Evolutionary conservation across 2,329 filamentous ascomycete species (phyloP).

Genomic region (Aureobasidium sp.): DNA sequence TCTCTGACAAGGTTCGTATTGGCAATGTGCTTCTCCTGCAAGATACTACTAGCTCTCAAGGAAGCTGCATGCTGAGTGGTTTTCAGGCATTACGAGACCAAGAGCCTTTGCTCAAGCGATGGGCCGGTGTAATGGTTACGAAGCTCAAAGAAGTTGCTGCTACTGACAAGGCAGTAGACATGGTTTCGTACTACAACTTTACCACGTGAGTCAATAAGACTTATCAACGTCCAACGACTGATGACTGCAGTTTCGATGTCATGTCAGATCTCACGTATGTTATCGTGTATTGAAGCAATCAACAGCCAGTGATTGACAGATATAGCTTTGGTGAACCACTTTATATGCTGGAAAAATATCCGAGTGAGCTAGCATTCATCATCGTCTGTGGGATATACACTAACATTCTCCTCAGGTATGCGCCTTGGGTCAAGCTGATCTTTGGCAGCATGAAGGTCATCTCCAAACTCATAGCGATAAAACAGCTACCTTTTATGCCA

Average conservation of each 20-base stretch:
- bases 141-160: slow-evolving; percentile 34
- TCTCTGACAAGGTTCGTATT: slow-evolving; percentile 31
- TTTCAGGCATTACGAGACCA: slow-evolving; percentile 31
- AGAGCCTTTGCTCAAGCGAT: slow-evolving; percentile 31
- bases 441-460: slow-evolving; percentile 13
- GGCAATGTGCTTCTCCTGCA: not conserved
- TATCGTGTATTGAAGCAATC: not conserved
- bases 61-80: not conserved
- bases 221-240: not conserved
- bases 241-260: slow-evolving; percentile 16
- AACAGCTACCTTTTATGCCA: slow-evolving; percentile 1
- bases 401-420: not conserved
- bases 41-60: not conserved
- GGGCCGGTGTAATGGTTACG: slow-evolving; percentile 32
- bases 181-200: slow-evolving; percentile 29
- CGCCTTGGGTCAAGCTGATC: slow-evolving; percentile 14
- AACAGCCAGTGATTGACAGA: not conserved
- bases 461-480: not conserved
- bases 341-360: slow-evolving; percentile 21
- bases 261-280: slow-evolving; percentile 18
- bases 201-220: slow-evolving; percentile 4
- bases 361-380: not conserved
- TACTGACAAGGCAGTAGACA: slow-evolving; percentile 50
- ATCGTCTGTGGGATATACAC: not conserved
- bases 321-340: slow-evolving; percentile 26